A percentile compares a stretch with the other conserved stretches of the same genome.
phyloP scores from a whole-genome alignment of 2,329 filamentous ascomycete genomes.

The Cladophialophora chaetospira region DNA sequence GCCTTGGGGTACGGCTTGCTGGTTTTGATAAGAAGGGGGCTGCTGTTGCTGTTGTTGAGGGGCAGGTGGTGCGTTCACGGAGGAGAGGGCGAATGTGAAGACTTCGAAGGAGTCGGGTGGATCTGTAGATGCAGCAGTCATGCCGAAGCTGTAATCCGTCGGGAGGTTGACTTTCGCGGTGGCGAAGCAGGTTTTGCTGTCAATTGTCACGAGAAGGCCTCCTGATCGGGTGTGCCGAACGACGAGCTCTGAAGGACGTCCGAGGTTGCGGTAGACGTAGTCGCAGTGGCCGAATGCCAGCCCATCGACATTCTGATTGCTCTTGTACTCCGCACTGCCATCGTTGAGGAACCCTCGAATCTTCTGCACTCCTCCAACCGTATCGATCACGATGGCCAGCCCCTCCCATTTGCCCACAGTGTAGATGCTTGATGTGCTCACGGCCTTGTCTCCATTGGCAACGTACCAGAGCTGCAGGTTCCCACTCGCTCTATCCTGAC shows the following conservation, averaged over 20 bases:
- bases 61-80: slow-evolving; percentile 35
- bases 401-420: slow-evolving; percentile 84
- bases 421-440: slow-evolving; percentile 78
- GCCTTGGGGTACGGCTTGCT: slow-evolving; percentile 38
- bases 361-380: slow-evolving; percentile 74
- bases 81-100: slow-evolving; percentile 75
- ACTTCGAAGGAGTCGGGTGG: slow-evolving; percentile 93
- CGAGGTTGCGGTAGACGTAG: slow-evolving; percentile 88
- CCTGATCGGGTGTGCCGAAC: slow-evolving; percentile 64
- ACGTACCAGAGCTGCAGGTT: slow-evolving; percentile 94
- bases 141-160: slow-evolving; percentile 77
- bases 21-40: slow-evolving; percentile 37
- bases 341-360: slow-evolving; percentile 94
- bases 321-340: slow-evolving; percentile 75
- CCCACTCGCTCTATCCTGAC: slow-evolving; percentile 80
- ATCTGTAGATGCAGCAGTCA: slow-evolving; percentile 86
- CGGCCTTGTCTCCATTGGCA: slow-evolving; percentile 63
- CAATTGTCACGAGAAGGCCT: slow-evolving; percentile 75
- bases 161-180: slow-evolving; percentile 68
- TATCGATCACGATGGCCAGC: slow-evolving; percentile 82
- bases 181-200: slow-evolving; percentile 75
- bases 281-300: slow-evolving; percentile 92
- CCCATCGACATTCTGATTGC: slow-evolving; percentile 74
- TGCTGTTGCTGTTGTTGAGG: slow-evolving; percentile 39
- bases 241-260: slow-evolving; percentile 77